Conservation (phyloP, 2,329 filamentous ascomycete species). For the Ophiostoma australiae region DNA sequence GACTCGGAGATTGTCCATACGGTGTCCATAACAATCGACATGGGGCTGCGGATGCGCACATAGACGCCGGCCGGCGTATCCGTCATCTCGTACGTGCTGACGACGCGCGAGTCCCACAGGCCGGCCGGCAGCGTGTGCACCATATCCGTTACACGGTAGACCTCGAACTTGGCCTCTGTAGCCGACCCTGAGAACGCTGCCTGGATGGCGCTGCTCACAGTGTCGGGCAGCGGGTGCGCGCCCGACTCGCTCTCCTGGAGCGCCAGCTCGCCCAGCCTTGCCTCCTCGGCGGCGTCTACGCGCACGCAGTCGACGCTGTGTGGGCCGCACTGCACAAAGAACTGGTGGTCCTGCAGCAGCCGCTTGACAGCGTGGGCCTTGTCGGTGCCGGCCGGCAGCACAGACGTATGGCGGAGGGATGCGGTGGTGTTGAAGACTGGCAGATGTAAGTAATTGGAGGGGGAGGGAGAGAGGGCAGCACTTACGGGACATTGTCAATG, state of each 20-base stretch:
- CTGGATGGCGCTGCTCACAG: conserved; percentile 21
- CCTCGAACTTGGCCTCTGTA: conserved; percentile 33
- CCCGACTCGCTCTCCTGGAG: conserved; percentile 29
- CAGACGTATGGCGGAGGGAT: conserved; percentile 41
- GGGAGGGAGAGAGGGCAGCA: not conserved
- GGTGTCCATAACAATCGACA: conserved; percentile 51
- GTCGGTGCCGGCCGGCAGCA: conserved; percentile 39
- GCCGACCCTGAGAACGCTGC: not conserved
- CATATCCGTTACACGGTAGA: conserved; percentile 47
- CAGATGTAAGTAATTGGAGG: not conserved
- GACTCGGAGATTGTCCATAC: conserved; percentile 41
- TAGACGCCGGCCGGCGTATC: conserved; percentile 45
- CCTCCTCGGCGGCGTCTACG: conserved; percentile 32
- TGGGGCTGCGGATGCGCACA: conserved; percentile 47
- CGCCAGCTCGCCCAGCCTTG: conserved; percentile 33
- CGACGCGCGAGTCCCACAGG: conserved; percentile 51
- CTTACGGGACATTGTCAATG: conserved; percentile 1
- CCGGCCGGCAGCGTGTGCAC: conserved; percentile 51
- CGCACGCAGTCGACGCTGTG: conserved; percentile 44
- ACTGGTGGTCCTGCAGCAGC: conserved; percentile 50
- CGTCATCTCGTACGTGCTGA: conserved; percentile 52
- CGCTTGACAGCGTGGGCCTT: conserved; percentile 39
- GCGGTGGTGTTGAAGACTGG: conserved; percentile 40
- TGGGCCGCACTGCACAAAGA: conserved; percentile 50
- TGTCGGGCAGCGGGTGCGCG: conserved; percentile 23